phyloP scores from a whole-genome alignment of 306 rosid genomes.

The Rosa persica region DNA sequence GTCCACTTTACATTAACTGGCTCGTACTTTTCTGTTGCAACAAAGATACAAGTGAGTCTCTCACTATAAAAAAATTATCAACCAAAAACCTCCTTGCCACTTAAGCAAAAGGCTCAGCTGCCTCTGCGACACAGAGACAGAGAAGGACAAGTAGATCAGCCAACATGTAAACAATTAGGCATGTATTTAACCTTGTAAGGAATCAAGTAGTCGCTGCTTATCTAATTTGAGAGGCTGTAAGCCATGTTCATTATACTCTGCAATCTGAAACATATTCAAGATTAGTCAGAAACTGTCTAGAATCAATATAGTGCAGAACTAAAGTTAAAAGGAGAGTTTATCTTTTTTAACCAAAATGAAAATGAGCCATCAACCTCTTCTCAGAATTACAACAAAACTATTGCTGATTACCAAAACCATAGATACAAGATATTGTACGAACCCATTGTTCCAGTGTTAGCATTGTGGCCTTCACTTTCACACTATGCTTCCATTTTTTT shows the following conservation, averaged over 20 bases:
- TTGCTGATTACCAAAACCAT: not conserved
- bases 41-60: conserved; percentile 26
- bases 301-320: not conserved
- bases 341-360: not conserved
- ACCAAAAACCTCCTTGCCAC: conserved; percentile 18
- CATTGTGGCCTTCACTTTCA: conserved; percentile 86
- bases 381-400: not conserved
- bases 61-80: conserved; percentile 22
- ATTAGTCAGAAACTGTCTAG: conserved; percentile 25
- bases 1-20: conserved; percentile 91
- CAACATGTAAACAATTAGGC: conserved; percentile 16
- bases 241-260: conserved; percentile 53
- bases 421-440: conserved; percentile 35
- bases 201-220: conserved; percentile 63
- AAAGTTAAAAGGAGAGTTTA: not conserved
- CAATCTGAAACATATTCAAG: conserved; percentile 50
- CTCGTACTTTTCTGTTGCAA: conserved; percentile 74
- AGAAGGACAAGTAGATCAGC: conserved; percentile 5
- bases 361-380: not conserved
- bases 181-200: conserved; percentile 64
- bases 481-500: conserved; percentile 95
- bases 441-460: conserved; percentile 95
- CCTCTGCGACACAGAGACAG: not conserved
- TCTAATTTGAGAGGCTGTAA: conserved; percentile 51
- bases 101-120: not conserved